Base-by-base conservation (phyloP, 2,329 filamentous ascomycete species). In the Ascochyta viciae-villosae region DNA sequence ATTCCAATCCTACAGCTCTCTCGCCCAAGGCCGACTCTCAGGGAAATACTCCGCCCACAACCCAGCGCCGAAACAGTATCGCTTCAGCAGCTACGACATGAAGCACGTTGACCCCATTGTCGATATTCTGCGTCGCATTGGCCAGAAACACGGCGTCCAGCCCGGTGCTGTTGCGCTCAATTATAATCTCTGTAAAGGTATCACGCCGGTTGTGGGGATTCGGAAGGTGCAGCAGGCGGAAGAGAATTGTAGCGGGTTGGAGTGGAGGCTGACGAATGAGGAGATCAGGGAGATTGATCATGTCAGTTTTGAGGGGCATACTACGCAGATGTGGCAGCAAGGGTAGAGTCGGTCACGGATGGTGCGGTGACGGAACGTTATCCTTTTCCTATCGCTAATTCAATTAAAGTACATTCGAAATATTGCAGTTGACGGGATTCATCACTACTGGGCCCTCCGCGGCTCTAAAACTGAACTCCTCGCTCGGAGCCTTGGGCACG, bases 71-170 rank as follows among this genome's bases (percentile, higher is more conserved):
- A 71, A 73, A 19, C 68, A 65, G 4, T 74, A 77, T 42, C 65
- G 71, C 8, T 80, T 79, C 19, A 19, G 73, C 43, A 75, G 71
- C 42, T 80, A 81, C 56, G 73, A 76, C 1, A 81, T 81, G 74
- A 73, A 19, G 19, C 2, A 79, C 48, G 58, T 81, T 15, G 74
- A 78, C 51, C 76, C 75, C 4, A 66, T 76, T 0, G 53, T 80
- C 10, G 65, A 71, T 6, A 68, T 74, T 6, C 60, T 79, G 44
- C 70, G 72, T 33, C 58, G 59, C 23, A 77, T 79, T 49, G 75
- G 74, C 0, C 70, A 74, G 8, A 70, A 72, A 50, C 69, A 66
- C 9, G 70, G 67, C 5, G 73, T 77, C 13, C 61, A 61, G 16
- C 59, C 74, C 15, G 70, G 75, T 24, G 77, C 78, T 1, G 75